Base-by-base conservation (phyloP, 106 monocot species). In the Xerophyta viscosa region DNA sequence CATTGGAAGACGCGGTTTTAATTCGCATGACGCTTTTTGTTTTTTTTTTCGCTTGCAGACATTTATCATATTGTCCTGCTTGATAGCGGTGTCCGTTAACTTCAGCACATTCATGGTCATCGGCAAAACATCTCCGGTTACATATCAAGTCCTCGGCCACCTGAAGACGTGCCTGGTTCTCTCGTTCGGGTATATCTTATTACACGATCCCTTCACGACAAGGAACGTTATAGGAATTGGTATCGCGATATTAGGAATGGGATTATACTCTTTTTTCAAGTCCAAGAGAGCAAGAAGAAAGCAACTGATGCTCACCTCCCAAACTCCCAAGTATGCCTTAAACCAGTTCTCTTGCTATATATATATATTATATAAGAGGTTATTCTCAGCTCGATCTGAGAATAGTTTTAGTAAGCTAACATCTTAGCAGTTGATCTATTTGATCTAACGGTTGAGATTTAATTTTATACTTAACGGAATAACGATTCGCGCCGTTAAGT, bases 21-120 rank as follows among this genome's bases (percentile, higher is more conserved):
- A 77, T n/a, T n/a, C n/a, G n/a, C n/a, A n/a, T n/a, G n/a, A n/a
- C n/a, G n/a, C n/a, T n/a, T n/a, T n/a, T n/a, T n/a, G n/a, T n/a
- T n/a, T n/a, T n/a, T n/a, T n/a, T n/a, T n/a, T n/a, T n/a, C n/a
- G n/a, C n/a, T n/a, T n/a, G 44, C n/a, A 87, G 84, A 56, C 13
- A 44, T 85, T 85, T 72, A 80, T 85, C 59, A 30, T 63, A 2
- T 30, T 85, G 15, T 85, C 85, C 11, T 85, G 85, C 54, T 58
- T 80, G 48, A 85, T 85, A 8, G 67, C 85, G 20, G 80, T 85
- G 22, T 85, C 76, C 1, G 85, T 85, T 3, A 85, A 85, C 80
- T 85, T 85, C 61, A 85, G 85, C 69, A 85, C 85, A 27, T 85
- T 85, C 37, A 33, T 85, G 11, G 85, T 85, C 48, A 85, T 85